Percentiles rank a stretch among this genome's conserved stretches.
Conservation (phyloP, 139 green algal genomes). For the Prasinococcaceae sp. region DNA sequence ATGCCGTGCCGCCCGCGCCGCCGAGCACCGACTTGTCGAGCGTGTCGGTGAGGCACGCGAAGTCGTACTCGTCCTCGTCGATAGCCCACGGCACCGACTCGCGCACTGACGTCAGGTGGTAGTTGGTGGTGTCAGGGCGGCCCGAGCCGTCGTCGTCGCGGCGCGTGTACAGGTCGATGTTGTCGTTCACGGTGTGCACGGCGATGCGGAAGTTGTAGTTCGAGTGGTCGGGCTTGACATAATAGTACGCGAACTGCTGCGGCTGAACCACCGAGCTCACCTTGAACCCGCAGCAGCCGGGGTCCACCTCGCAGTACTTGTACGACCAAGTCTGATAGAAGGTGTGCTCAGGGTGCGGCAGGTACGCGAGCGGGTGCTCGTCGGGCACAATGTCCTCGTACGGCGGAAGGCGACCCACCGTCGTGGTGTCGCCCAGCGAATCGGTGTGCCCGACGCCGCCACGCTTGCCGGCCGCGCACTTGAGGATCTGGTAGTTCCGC, state of each 20-base stretch:
- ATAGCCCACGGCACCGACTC: constrained; percentile 18
- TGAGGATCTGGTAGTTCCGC: constrained; percentile 5
- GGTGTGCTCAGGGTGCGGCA: constrained; percentile 5
- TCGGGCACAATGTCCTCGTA: constrained; percentile 2
- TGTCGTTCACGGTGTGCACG: constrained; percentile 19
- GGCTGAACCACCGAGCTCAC: constrained; percentile 10
- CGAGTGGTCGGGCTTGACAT: constrained; percentile 16
- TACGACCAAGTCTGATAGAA: constrained; percentile 15
- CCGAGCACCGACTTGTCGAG: constrained; percentile 4
- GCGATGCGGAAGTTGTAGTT: constrained; percentile 16
- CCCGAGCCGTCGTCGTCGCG: background rate
- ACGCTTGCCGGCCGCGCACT: constrained; percentile 9
- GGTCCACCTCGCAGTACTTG: constrained; percentile 20
- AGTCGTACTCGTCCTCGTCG: constrained; percentile 16
- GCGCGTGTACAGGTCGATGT: constrained; percentile 16
- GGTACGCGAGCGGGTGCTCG: constrained; percentile 3
- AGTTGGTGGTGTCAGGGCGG: constrained; percentile 5
- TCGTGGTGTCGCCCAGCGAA: too few species aligned
- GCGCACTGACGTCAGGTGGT: constrained; percentile 12
- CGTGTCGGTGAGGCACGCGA: constrained; percentile 1
- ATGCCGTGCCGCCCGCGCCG: background rate
- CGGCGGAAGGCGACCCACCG: background rate
- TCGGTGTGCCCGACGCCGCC: background rate
- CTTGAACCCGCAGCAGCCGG: constrained; percentile 16
- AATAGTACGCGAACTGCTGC: constrained; percentile 14